Percentiles rank a stretch among this genome's conserved stretches.
Evolutionary conservation across 352 stramenopile genomes (phyloP).

Genomic region (Globisporangium heterothallicum): DNA sequence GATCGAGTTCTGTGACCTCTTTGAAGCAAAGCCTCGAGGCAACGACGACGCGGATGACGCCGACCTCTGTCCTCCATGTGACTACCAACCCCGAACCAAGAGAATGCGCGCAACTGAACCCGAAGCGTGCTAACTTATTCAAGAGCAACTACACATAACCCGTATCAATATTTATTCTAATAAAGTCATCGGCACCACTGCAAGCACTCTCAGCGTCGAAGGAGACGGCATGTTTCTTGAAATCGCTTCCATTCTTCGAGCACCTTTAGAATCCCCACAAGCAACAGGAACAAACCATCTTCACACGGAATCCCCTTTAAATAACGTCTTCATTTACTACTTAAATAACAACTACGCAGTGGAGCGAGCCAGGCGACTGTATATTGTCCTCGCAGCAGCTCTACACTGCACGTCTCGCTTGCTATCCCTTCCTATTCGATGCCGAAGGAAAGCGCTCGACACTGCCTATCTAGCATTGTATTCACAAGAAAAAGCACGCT

Average conservation of each 20-base stretch:
- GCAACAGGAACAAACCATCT: not conserved
- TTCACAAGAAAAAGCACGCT: not conserved
- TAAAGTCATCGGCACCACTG: too few relatives aligned
- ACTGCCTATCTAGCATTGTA: not conserved
- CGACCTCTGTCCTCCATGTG: not conserved
- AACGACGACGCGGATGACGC: not conserved
- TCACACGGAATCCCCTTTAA: not conserved
- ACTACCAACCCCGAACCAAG: not conserved
- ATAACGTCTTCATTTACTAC: constrained; percentile 6
- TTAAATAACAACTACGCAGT: constrained; percentile 10
- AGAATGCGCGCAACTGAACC: not conserved
- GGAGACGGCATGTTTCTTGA: too few relatives aligned
- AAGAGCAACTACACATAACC: not conserved
- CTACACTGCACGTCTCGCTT: not conserved
- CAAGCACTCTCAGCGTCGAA: too few relatives aligned
- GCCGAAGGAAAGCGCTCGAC: not conserved
- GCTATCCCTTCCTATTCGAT: constrained; percentile 2
- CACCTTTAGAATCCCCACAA: not conserved
- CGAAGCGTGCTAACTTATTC: not conserved
- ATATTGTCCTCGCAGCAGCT: too few relatives aligned
- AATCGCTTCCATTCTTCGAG: not conserved
- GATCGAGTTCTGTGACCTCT: constrained; percentile 5
- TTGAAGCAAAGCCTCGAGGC: not conserved
- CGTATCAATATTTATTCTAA: not conserved
- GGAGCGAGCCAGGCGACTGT: too few relatives aligned